Evolutionary conservation across 2,329 filamentous ascomycete species (phyloP), one percentile per base, ranked within the genome.

Genomic region (Beauveria sp.): DNA sequence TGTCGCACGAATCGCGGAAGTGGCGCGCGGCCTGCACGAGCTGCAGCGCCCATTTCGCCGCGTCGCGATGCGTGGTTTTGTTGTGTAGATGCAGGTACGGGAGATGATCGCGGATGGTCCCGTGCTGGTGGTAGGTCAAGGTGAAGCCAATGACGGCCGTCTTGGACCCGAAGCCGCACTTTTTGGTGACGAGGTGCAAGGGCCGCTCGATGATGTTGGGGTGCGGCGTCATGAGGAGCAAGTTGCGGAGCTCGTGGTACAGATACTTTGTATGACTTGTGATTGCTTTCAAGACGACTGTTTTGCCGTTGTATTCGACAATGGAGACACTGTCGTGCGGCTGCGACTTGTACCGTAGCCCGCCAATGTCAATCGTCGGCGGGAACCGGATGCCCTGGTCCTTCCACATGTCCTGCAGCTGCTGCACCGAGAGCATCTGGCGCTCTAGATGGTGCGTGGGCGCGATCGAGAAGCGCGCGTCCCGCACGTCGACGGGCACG

Each of bases 301-400:
- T 69, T 53, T 72, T 67, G 7, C 70, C 73, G 22, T 72, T 65
- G 46, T 81, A 74, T 38, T 73, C 72, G 50, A 86, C 82, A 16
- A 85, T 72, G 61, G 80, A 84, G 50, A 86, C 80, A 64, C 83
- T 85, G 67, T 87, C 84, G 65, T 86, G 81, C 20, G 86, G 71
- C 69, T 86, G 80, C 22, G 75, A 74, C 63, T 82, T 67, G 52
- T 85, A 77, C 45, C 76, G 72, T n/a, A 87, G 69, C 20, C 78
- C 71, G 55, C 69, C 70, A 40, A 87, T 76, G 64, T 84, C 79
- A 60, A 86, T 67, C 0, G 74, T 68, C 16, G 73, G 73, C 0
- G 83, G 82, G 18, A 84, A 68, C 3, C 67, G 51, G 20, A 79
- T 65, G 22, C 9, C 20, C 5, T 72, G 65, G 3, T 72, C 24